Conservation (phyloP, 768 basidiomycete genomes). For the Psilocybe cyanescens region DNA sequence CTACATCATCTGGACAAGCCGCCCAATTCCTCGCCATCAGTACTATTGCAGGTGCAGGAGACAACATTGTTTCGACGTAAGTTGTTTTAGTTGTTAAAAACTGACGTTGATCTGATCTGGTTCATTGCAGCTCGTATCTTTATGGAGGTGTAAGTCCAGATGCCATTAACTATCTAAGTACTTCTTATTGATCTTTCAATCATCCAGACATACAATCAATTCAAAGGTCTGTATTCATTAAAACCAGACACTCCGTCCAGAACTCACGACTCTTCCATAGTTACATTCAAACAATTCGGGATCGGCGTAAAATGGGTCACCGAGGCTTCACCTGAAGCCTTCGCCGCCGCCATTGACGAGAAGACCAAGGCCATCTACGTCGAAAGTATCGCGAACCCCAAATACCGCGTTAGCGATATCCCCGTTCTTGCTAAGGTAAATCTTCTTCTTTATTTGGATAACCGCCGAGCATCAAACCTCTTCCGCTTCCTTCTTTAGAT, state of each 20-base stretch:
- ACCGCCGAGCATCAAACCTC: background rate
- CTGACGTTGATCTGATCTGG: conserved; percentile 6
- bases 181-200: background rate
- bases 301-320: conserved; percentile 69
- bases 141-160: conserved; percentile 66
- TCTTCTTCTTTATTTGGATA: conserved; percentile 1
- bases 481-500: conserved; percentile 40
- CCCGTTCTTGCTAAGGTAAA: conserved; percentile 68
- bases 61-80: conserved; percentile 79
- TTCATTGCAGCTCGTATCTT: conserved; percentile 50
- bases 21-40: conserved; percentile 78
- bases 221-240: conserved; percentile 48
- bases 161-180: background rate
- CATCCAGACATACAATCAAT: conserved; percentile 70
- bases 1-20: conserved; percentile 73
- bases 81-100: conserved; percentile 20
- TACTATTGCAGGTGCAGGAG: conserved; percentile 63
- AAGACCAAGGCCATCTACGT: conserved; percentile 79
- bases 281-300: conserved; percentile 69
- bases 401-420: conserved; percentile 68
- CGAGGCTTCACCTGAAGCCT: conserved; percentile 56
- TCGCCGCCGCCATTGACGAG: conserved; percentile 71
- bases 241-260: conserved; percentile 10
- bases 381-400: conserved; percentile 83
- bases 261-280: conserved; percentile 30